Evolutionary conservation across 2,329 filamentous ascomycete genomes (phyloP).

Genomic region (Penicillium sp.): DNA sequence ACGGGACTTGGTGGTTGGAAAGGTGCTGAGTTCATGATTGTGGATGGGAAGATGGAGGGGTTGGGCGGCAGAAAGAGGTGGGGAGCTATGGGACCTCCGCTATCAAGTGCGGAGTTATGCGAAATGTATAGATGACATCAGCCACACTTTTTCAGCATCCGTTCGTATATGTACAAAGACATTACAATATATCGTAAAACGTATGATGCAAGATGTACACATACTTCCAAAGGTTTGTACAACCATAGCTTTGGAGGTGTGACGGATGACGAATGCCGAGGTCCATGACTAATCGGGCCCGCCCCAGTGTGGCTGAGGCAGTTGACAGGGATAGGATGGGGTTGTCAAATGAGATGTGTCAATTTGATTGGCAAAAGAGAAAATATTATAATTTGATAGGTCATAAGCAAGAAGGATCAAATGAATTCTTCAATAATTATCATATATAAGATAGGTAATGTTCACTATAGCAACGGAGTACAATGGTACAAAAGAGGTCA

Average conservation of each 20-base stretch:
- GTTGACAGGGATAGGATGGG: background rate
- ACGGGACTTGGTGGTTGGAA: conserved; percentile 63
- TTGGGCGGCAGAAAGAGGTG: background rate
- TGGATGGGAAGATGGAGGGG: conserved; percentile 20
- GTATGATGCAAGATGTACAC: background rate
- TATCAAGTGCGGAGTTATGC: background rate
- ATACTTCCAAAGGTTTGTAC: background rate
- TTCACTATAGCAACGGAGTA: background rate
- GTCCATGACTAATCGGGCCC: background rate
- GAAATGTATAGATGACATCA: background rate
- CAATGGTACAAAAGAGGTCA: background rate
- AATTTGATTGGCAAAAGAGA: background rate
- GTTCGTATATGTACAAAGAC: background rate
- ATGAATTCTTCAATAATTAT: background rate
- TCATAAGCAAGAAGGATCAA: background rate
- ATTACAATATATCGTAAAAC: background rate
- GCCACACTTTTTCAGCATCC: background rate
- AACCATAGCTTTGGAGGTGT: background rate
- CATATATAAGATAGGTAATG: background rate
- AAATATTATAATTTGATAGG: background rate
- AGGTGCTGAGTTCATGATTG: conserved; percentile 26
- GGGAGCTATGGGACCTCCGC: background rate
- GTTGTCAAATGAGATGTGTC: background rate
- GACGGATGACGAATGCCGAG: background rate
- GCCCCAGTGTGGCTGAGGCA: background rate